Base-by-base conservation (phyloP, 495 filamentous ascomycete genomes). In the Tetracladium setigerum region DNA sequence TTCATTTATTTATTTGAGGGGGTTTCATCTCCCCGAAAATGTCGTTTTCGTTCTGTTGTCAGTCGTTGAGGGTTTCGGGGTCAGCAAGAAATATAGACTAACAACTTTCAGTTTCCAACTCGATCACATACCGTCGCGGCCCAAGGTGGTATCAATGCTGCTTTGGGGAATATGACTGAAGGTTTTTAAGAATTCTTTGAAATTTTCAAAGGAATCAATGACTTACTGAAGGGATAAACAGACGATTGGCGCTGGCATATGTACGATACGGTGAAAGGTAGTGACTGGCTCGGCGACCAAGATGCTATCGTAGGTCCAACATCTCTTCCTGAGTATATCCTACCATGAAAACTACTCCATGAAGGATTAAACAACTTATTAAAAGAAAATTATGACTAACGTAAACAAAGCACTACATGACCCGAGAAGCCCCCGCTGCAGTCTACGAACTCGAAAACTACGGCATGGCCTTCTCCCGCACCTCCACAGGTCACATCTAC, bases 211-310 rank as follows among this genome's bases (percentile, higher is more conserved):
- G 2, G 12, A 9, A n/a, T 35, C 22, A 37, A 41, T 33, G 10
- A 41, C 35, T 42, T 24, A 4, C 22, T 27, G 7, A 27, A 3
- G 7, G 22, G 7, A 7, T 7, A 27, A 27, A 7, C 30, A 55
- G 56, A 59, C 36, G 56, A 59, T 22, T 59, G 52, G 52, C 35
- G 56, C 4, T 59, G 56, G 56, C 56, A 59, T 34, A 55, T 55
- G 52, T 55, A 59, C 41, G 56, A 59, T 44, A 59, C 56, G 4
- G 56, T 59, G 0, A 59, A 59, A 50, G 56, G 56, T 17, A 44
- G 36, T 19, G 56, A 59, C 46, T 59, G 56, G 56, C 49, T 55
- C 18, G 56, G 56, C 16, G 56, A 59, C 22, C 56, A 59, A 53
- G 56, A 59, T 40, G 56, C 56, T 38, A 59, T 59, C 41, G 22